phyloP scores from a whole-genome alignment of 805 yeast species.

The Teunomyces stri region DNA sequence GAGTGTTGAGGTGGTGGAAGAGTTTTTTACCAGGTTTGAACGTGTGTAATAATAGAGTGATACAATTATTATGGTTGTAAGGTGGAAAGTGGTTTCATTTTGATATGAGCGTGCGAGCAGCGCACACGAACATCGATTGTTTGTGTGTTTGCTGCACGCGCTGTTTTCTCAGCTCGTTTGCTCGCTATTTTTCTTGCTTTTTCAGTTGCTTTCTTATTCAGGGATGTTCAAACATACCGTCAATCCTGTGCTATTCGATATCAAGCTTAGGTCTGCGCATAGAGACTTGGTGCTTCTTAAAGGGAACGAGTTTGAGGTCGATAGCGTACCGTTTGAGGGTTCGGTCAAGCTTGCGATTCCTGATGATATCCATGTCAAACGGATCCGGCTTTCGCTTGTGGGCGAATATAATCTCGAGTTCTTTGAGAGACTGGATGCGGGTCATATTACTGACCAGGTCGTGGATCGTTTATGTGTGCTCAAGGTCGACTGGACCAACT shows the following conservation, averaged over 20 bases:
- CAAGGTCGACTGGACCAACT: slow-evolving; percentile 48
- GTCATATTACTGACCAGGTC: slow-evolving; percentile 31
- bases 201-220: not conserved
- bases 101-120: not conserved
- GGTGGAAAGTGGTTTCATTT: too few relatives aligned
- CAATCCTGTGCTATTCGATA: slow-evolving; percentile 34
- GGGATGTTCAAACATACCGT: slow-evolving; percentile 22
- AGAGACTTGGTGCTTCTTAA: slow-evolving; percentile 42
- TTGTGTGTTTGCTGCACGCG: too few relatives aligned
- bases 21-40: slow-evolving; percentile 27
- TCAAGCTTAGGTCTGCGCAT: slow-evolving; percentile 37
- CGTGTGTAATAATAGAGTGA: too few relatives aligned
- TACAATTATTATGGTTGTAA: too few relatives aligned
- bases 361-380: slow-evolving; percentile 39
- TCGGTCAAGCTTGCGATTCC: slow-evolving; percentile 46
- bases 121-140: too few relatives aligned
- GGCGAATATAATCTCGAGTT: slow-evolving; percentile 47
- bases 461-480: slow-evolving; percentile 39
- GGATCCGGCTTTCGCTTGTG: slow-evolving; percentile 35
- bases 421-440: slow-evolving; percentile 30
- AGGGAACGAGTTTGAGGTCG: slow-evolving; percentile 47
- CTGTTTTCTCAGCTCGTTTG: too few relatives aligned
- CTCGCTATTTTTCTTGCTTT: not conserved
- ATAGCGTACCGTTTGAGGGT: slow-evolving; percentile 44
- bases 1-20: slow-evolving; percentile 43